Evolutionary conservation across 75 land plant genomes (phyloP).

Genomic region (Pinus tabuliformis): DNA sequence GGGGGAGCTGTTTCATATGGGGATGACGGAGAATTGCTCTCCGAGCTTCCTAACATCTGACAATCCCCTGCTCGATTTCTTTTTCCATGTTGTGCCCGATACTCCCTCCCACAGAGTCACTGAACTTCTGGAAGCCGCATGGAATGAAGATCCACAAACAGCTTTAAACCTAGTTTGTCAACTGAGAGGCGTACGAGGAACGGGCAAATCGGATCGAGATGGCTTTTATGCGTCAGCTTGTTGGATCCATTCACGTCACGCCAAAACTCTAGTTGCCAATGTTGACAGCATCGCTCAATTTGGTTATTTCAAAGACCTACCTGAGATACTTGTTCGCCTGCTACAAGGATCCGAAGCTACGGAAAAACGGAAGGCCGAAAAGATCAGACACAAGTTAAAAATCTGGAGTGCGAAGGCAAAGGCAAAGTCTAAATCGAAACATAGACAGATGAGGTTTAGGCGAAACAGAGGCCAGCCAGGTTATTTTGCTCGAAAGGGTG

Average conservation of each 20-base stretch:
- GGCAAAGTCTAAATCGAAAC: background rate
- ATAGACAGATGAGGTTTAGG: background rate
- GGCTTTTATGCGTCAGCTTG: constrained; percentile 58
- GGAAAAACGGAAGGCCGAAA: background rate
- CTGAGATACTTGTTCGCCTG: constrained; percentile 56
- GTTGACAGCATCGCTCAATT: constrained; percentile 36
- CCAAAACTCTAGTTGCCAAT: constrained; percentile 54
- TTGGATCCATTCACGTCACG: constrained; percentile 68
- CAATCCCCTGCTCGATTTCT: constrained; percentile 69
- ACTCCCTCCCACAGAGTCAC: constrained; percentile 22
- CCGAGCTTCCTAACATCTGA: constrained; percentile 55
- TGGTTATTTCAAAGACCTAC: constrained; percentile 79
- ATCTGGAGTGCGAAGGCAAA: background rate
- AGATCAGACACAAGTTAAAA: constrained; percentile 6
- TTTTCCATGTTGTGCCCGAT: constrained; percentile 69
- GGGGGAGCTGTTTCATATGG: background rate
- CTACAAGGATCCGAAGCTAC: constrained; percentile 28
- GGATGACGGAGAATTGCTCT: constrained; percentile 59
- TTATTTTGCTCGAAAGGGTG: constrained; percentile 20
- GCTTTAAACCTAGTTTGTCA: constrained; percentile 71
- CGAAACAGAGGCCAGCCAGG: background rate
- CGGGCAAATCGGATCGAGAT: constrained; percentile 68
- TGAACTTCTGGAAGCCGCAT: constrained; percentile 35
- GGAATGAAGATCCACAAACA: constrained; percentile 51
- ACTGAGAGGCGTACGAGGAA: constrained; percentile 70